phyloP scores from a whole-genome alignment of 2,329 filamentous ascomycete genomes.

The Hortaea werneckii region DNA sequence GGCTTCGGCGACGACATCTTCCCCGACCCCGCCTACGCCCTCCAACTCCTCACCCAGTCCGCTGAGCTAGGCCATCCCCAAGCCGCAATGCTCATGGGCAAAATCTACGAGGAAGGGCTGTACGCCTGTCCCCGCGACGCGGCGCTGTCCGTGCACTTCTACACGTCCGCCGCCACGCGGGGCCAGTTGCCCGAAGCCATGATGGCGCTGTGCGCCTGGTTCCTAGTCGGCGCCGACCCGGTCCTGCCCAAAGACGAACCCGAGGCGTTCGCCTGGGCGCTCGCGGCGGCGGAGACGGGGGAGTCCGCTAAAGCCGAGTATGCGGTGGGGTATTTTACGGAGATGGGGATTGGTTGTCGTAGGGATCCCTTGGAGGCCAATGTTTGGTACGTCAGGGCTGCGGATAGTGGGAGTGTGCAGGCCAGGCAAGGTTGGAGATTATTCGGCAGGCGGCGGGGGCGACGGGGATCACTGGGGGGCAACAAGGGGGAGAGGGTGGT shows the following conservation, averaged over 20 bases:
- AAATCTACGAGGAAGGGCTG: constrained; percentile 89
- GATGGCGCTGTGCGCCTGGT: constrained; percentile 99
- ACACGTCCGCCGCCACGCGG: constrained; percentile 79
- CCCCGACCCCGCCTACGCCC: constrained; percentile 79
- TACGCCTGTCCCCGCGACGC: constrained; percentile 83
- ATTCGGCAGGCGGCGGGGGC: constrained; percentile 71
- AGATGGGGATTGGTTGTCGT: constrained; percentile 94
- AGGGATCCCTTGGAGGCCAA: constrained; percentile 94
- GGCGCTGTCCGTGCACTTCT: constrained; percentile 91
- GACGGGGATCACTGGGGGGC: not conserved
- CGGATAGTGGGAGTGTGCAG: constrained; percentile 80
- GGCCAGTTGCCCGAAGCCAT: constrained; percentile 71
- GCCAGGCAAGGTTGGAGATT: constrained; percentile 76
- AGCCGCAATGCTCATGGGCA: constrained; percentile 80
- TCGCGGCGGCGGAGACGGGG: constrained; percentile 50
- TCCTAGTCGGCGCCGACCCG: constrained; percentile 87
- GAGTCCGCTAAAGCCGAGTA: constrained; percentile 70
- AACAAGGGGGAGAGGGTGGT: not conserved
- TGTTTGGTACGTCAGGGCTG: constrained; percentile 95
- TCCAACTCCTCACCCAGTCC: constrained; percentile 86
- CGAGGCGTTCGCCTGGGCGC: constrained; percentile 94
- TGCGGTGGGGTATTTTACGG: constrained; percentile 91
- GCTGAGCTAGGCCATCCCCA: constrained; percentile 84
- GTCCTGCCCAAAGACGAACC: constrained; percentile 90
- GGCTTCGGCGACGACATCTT: constrained; percentile 83